Base-by-base conservation (phyloP, 2,329 filamentous ascomycete species). In the Hymenoscyphus albidus region DNA sequence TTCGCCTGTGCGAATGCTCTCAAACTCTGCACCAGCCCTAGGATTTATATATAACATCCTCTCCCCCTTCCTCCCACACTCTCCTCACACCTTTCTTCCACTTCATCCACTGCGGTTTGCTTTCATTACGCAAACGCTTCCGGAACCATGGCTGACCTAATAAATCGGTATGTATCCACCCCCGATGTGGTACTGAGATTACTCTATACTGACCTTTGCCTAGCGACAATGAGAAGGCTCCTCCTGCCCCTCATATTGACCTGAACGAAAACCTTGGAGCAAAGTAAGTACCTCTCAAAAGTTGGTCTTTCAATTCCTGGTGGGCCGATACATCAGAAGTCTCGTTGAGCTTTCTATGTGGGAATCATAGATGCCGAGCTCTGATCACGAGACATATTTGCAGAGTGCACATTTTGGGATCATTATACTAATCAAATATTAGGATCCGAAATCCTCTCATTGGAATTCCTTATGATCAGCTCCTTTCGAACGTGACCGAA, bases 391-490 rank as follows among this genome's bases (percentile, higher is more conserved):
- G 58, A 57, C 22, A 40, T 35, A 32, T 5, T 35, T 35, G 6
- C 5, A 10, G 5, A 35, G 35, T 35, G 9, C 35, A 35, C 35
- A 13, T 10, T 16, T 57, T 44, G 13, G 32, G 2, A 48, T 18
- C 4, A 27, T 31, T 3, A 42, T 62, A 57, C 61, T 64, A 55
- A 67, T 35, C 18, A 18, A 32, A 48, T 18, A 7, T 6, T 65
- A 85, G 83, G 69, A 81, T 85, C 71, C 77, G 79, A 61, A 87
- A 87, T 68, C 83, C 83, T 22, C 77, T 89, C 14, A 78, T 81
- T 35, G 85, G 84, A 40, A 80, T 87, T 63, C 79, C 85, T 4
- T 79, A 74, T 64, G 80, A 77, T 59, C 76, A 77, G 69, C 80
- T 87, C 9, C 76, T 87, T 60, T 72, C 73, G 58, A 78, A 87